Base-by-base conservation (phyloP, 371 early-diverging fungal genomes). In the Apophysomyces trapeziformis region DNA sequence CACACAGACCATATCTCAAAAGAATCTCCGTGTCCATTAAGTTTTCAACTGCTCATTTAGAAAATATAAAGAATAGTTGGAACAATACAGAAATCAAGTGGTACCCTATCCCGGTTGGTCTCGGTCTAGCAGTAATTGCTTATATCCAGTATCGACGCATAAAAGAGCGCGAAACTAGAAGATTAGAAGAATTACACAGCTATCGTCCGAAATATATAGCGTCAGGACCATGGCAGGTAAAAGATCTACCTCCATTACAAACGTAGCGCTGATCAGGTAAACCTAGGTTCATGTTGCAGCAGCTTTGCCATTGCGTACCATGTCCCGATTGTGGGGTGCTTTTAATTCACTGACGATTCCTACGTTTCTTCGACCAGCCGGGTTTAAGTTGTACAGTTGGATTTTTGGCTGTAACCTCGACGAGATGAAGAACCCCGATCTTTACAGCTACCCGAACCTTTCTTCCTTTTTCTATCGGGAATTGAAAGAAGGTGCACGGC, bases 281-380 rank as follows among this genome's bases (percentile, higher is more conserved):
- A 63, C 58, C 14, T 60, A 93, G 92, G 86, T 95, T 14, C 93
- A 96, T 64, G 77, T 95, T 7, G 90, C 95, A 56, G 91, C 93
- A 11, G 86, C 91, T 13, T 83, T 97, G 54, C 98, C 99, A 12
- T 81, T 98, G 38, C 87, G 94, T 60, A 83, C 90, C 39, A 84
- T 96, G 72, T 97, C 97, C 4, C 86, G 96, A 37, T 74, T 95
- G 16, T 97, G 96, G 90, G 99, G 99, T 2, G 84, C 87, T 39
- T 84, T 96, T 75, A 95, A 93, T 67, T 89, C 85, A 7, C 71
- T 95, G 43, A 92, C 88, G 7, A 87, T 98, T 16, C 99, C 99
- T 0, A 70, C 77, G 32, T 77, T 80, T 66, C 79, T 96, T 57
- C 92, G 99, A 54, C 78, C 68, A 4, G 89, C 95, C 3, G 80